Evolutionary conservation across 1,284 basidiomycete genomes (phyloP).

Genomic region (Cryptococcus sp.): DNA sequence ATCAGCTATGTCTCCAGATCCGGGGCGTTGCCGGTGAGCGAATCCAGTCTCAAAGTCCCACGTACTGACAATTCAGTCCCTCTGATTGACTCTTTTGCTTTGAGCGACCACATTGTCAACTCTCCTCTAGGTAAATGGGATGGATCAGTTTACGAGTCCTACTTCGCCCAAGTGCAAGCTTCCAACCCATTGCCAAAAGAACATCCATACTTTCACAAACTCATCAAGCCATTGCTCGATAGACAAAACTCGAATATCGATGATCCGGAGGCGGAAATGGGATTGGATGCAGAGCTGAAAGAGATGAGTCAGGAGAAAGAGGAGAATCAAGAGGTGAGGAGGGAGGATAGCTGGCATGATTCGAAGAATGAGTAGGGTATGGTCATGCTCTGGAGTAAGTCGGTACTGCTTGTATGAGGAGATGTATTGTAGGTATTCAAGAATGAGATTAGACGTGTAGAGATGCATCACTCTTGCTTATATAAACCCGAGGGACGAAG

Average conservation of each 20-base stretch:
- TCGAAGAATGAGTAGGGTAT: conserved; percentile 1
- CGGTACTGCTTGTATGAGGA: too few species aligned
- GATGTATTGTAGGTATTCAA: too few species aligned
- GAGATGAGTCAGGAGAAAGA: conserved; percentile 6
- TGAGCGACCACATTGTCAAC: conserved; percentile 57
- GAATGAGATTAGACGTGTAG: too few species aligned
- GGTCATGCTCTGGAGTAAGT: too few species aligned
- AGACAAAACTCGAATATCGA: conserved; percentile 46
- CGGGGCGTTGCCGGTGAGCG: conserved; percentile 49
- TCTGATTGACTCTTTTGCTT: conserved; percentile 54
- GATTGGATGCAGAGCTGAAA: conserved; percentile 36
- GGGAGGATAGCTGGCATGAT: conserved; percentile 5
- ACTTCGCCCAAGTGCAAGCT: conserved; percentile 51
- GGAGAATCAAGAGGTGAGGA: conserved; percentile 1
- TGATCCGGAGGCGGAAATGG: conserved; percentile 52
- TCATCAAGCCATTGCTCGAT: conserved; percentile 55
- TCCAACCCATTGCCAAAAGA: conserved; percentile 44
- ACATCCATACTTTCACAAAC: conserved; percentile 54
- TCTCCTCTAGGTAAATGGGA: conserved; percentile 54
- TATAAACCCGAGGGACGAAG: too few species aligned
- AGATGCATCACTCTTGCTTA: too few species aligned
- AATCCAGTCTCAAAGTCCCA: background rate
- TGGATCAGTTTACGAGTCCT: conserved; percentile 51
- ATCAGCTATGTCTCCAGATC: conserved; percentile 51
- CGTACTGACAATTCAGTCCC: conserved; percentile 37